Evolutionary conservation across 345 rosid species (phyloP).

Genomic region (Laguncularia racemosa): DNA sequence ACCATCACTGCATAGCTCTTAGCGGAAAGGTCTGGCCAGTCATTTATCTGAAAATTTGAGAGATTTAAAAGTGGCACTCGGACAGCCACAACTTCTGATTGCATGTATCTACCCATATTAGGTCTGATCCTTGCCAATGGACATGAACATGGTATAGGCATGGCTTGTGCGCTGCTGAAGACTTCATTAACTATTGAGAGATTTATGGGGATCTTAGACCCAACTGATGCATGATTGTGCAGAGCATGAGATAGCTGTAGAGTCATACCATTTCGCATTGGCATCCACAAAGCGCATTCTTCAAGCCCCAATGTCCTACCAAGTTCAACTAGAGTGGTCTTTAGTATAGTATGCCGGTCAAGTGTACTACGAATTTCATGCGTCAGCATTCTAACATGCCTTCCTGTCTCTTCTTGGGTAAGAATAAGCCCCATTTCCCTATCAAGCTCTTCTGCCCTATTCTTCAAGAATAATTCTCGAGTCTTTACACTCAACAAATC

Average conservation of each 20-base stretch:
- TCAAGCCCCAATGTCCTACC: conserved; percentile 75
- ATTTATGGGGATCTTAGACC: conserved; percentile 52
- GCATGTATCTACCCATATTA: conserved; percentile 47
- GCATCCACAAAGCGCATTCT: conserved; percentile 98
- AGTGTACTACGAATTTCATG: conserved; percentile 93
- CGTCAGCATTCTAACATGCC: conserved; percentile 94
- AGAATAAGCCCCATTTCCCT: conserved; percentile 88
- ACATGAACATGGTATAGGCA: conserved; percentile 61
- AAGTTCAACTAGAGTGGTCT: conserved; percentile 86
- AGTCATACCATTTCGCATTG: conserved; percentile 49
- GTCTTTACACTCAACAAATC: conserved; percentile 78
- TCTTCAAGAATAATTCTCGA: conserved; percentile 72
- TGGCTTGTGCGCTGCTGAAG: conserved; percentile 57
- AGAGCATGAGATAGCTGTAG: conserved; percentile 76
- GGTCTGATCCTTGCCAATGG: conserved; percentile 74
- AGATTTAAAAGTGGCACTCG: conserved; percentile 87
- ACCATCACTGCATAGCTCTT: conserved; percentile 86
- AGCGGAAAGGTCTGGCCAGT: conserved; percentile 76
- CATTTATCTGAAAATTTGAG: conserved; percentile 74
- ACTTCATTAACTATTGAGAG: conserved; percentile 54
- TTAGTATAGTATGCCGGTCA: conserved; percentile 72
- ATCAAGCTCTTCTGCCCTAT: conserved; percentile 80
- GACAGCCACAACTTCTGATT: conserved; percentile 84
- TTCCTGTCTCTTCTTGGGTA: conserved; percentile 85
- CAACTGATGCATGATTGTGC: conserved; percentile 53